Base-by-base conservation (phyloP, 2,329 filamentous ascomycete species). In the Diaporthe nobilis region DNA sequence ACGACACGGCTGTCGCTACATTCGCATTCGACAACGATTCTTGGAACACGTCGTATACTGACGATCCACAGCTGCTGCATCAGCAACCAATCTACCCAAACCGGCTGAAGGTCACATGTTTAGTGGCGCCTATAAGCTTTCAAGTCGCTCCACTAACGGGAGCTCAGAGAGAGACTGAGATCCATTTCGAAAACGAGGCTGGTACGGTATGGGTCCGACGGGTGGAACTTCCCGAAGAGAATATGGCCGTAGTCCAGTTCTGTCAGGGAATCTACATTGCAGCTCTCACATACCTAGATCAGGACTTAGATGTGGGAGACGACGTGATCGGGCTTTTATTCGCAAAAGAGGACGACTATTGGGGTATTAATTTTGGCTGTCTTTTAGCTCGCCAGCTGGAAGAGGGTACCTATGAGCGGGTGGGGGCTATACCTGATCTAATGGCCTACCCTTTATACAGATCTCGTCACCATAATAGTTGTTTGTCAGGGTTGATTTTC, bases 191-290 rank as follows among this genome's bases (percentile, higher is more conserved):
- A 49, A 22, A 22, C 7, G 8, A 20, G 17, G 8, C 8, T 9
- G 7, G 1, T 9, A 7, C 1, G 2, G 7, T 22, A 6, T 0
- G 17, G 8, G 6, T 49, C 20, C 2, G 0, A 10, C 20, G 44
- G 17, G 1, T 8, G 20, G 8, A 22, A 2, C 20, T 22, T 3
- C 5, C 44, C 7, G 6, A 9, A 3, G 20, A n/a, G 20, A 49
- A 20, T 22, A 2, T 22, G 20, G 44, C 20, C 2, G 20, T 49
- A 6, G 17, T 49, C 0, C 17, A 49, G 8, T n/a, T 49, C 6
- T 20, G 6, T 8, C 4, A 49, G 7, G 44, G 44, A 20, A 15
- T 49, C 20, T 22, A 22, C 44, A 9, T 49, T 20, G 44, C 17
- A 9, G 15, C 17, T 22, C 4, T 5, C 7, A 6, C 20, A 3